Evolutionary conservation across 306 rosid species (phyloP).

Genomic region (Vigna trinervia): DNA sequence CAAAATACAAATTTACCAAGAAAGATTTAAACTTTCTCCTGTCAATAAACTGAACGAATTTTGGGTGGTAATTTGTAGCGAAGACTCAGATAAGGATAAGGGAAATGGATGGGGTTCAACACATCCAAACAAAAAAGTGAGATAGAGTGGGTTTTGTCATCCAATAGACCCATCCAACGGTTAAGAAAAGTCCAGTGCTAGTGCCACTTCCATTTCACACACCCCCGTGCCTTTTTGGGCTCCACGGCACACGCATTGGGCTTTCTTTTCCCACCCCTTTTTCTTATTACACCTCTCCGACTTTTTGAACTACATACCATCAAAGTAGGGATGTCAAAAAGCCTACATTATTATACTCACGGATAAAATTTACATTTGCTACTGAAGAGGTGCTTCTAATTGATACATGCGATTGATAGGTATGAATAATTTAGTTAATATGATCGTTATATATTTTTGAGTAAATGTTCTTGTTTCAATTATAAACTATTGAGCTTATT

Average conservation of each 20-base stretch:
- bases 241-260: neutral
- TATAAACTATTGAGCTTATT: too few relatives aligned
- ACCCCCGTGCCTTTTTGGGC: neutral
- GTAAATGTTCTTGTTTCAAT: too few relatives aligned
- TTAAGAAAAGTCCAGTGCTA: neutral
- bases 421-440: too few relatives aligned
- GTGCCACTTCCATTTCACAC: neutral
- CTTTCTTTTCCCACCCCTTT: neutral
- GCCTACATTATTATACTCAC: too few relatives aligned
- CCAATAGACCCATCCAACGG: neutral
- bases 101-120: neutral
- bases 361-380: too few relatives aligned
- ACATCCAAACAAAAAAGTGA: neutral
- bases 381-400: too few relatives aligned
- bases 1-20: neutral
- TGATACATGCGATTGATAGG: too few relatives aligned
- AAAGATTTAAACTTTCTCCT: neutral
- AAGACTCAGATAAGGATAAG: neutral
- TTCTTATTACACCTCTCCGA: neutral
- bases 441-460: too few relatives aligned
- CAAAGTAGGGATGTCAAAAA: too few relatives aligned
- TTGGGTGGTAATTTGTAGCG: neutral
- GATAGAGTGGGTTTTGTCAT: neutral
- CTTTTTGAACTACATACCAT: too few relatives aligned
- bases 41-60: too few relatives aligned